Percentiles rank a stretch among this genome's conserved stretches.
Evolutionary conservation across 306 rosid genomes (phyloP).

Genomic region (Ceratonia siliqua): DNA sequence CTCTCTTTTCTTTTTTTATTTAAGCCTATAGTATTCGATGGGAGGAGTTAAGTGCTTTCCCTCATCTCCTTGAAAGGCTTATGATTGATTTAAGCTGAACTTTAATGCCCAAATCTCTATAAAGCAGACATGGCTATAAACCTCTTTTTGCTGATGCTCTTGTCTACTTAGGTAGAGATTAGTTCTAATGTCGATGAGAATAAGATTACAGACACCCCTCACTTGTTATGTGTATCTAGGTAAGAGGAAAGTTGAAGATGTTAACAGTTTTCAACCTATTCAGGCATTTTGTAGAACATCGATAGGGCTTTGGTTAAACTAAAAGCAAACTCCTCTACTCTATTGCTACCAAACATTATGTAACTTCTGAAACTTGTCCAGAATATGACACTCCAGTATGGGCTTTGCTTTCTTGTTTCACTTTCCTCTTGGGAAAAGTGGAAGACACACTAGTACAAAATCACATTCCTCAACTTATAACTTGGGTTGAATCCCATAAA

Average conservation of each 20-base stretch:
- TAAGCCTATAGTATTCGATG: too few species aligned
- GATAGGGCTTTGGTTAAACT: slow-evolving; percentile 36
- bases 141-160: not conserved
- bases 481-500: not conserved
- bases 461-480: not conserved
- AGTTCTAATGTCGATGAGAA: not conserved
- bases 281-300: not conserved
- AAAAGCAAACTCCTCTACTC: slow-evolving; percentile 32
- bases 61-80: too few species aligned
- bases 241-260: slow-evolving; percentile 34
- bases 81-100: too few species aligned
- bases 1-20: too few species aligned
- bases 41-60: too few species aligned
- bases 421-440: not conserved
- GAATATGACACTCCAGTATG: slow-evolving; percentile 9
- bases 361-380: slow-evolving; percentile 26
- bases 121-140: not conserved
- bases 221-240: slow-evolving; percentile 35
- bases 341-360: slow-evolving; percentile 28
- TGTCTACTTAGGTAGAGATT: not conserved
- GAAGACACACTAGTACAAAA: not conserved
- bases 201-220: slow-evolving; percentile 18
- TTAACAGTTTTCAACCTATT: slow-evolving; percentile 13
- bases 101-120: too few species aligned
- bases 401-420: slow-evolving; percentile 1